phyloP scores from a whole-genome alignment of 306 rosid genomes.

The Mimosa bimucronata region DNA sequence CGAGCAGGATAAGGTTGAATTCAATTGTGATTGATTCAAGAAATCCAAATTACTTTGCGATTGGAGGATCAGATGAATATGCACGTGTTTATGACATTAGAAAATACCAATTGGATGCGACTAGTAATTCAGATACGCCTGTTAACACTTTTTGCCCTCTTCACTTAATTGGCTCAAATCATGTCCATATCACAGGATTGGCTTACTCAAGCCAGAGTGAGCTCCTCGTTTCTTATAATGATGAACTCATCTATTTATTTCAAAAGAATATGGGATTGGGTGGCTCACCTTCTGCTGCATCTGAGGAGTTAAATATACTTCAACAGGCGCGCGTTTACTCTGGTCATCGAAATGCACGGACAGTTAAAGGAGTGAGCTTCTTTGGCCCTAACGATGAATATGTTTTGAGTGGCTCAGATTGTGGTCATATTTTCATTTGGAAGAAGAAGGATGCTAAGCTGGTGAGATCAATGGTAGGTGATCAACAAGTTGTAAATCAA shows the following conservation, averaged over 20 bases:
- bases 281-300: constrained; percentile 45
- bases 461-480: constrained; percentile 58
- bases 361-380: constrained; percentile 63
- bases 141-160: constrained; percentile 51
- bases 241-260: constrained; percentile 61
- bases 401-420: constrained; percentile 65
- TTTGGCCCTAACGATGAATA: constrained; percentile 64
- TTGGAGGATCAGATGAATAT: constrained; percentile 60
- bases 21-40: constrained; percentile 62
- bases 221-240: constrained; percentile 59
- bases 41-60: constrained; percentile 58
- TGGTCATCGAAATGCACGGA: constrained; percentile 60
- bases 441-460: constrained; percentile 55
- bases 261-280: constrained; percentile 49
- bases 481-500: constrained; percentile 51
- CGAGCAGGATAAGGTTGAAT: constrained; percentile 45
- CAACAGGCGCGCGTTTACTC: constrained; percentile 48
- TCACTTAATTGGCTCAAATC: constrained; percentile 46
- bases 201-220: constrained; percentile 56
- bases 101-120: constrained; percentile 38
- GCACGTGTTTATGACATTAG: constrained; percentile 65
- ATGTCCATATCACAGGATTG: constrained; percentile 55
- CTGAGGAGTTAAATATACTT: constrained; percentile 42
- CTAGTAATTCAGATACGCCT: constrained; percentile 47
- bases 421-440: constrained; percentile 70